Evolutionary conservation across 768 basidiomycete genomes (phyloP), one percentile per base, ranked within the genome.

Genomic region (Mycena maculata): DNA sequence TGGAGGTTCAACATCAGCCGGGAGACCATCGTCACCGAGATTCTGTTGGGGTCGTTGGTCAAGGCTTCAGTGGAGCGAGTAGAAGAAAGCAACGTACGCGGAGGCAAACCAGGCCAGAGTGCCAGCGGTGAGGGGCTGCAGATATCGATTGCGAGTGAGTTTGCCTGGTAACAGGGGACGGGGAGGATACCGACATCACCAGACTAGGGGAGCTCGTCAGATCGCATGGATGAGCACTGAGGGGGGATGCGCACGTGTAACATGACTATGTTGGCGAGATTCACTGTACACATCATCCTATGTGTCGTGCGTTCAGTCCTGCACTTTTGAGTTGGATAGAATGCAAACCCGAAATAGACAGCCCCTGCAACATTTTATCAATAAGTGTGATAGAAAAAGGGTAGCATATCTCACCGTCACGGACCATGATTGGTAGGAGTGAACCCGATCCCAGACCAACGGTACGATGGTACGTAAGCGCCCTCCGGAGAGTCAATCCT

Each of bases 321-420:
- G 8, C 33, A 13, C 33, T 36, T 36, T 20, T n/a, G 3, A 42
- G 12, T 25, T 22, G 16, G 27, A 0, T 18, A 5, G 12, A 15
- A 23, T 28, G 41, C 55, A 22, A 2, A 57, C 55, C 39, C 55
- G 28, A 56, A 56, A 31, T 56, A 56, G 6, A 30, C 23, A 6
- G 28, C 55, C 2, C 55, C 55, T 56, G 42, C 50, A 28, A 9
- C 15, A 20, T 44, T 15, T 18, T 3, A n/a, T 28, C 12, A 25
- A 54, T 27, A 22, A 8, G 25, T 48, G 23, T 28, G 27, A 48
- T 13, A 27, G 47, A 48, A 12, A 9, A 48, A 16, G 15, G 16
- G 11, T n/a, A n/a, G n/a, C n/a, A n/a, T n/a, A 31, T 33, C 55
- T 28, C 11, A n/a, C 55, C 55, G 30, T 56, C 55, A 12, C 55